Percentiles rank a stretch among this genome's conserved stretches.
Conservation (phyloP, 495 filamentous ascomycete genomes). For the Penicillium ochrochloron region DNA sequence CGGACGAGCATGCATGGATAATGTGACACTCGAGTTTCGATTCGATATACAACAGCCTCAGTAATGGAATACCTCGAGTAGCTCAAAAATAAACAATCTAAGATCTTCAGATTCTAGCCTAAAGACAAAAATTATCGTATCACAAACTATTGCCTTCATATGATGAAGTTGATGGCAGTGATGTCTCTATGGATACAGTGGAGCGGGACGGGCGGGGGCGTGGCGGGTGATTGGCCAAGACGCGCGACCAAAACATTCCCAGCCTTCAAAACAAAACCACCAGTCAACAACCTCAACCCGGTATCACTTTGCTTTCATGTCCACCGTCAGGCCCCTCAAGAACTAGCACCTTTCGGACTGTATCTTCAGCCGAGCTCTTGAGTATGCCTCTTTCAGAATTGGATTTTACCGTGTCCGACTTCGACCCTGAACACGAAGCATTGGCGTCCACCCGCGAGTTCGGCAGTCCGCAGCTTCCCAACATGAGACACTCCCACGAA, state of each 20-base stretch:
- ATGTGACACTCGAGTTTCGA: too few species aligned
- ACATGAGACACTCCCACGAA: conserved; percentile 34
- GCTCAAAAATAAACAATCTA: too few species aligned
- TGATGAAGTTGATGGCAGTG: background rate
- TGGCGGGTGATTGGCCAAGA: conserved; percentile 16
- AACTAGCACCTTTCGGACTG: background rate
- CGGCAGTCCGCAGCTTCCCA: conserved; percentile 45
- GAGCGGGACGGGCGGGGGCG: conserved; percentile 8
- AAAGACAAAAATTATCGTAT: background rate
- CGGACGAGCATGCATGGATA: too few species aligned
- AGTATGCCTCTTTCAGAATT: conserved; percentile 47
- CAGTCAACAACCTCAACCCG: conserved; percentile 6
- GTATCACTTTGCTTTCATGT: conserved; percentile 1
- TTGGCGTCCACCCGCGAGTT: conserved; percentile 54
- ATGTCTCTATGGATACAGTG: background rate
- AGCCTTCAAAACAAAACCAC: conserved; percentile 25
- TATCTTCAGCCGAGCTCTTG: conserved; percentile 9
- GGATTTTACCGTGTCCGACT: conserved; percentile 48
- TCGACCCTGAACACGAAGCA: conserved; percentile 58
- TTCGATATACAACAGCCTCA: too few species aligned
- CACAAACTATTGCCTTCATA: background rate
- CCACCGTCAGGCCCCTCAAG: background rate
- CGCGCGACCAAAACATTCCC: conserved; percentile 27
- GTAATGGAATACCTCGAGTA: too few species aligned
- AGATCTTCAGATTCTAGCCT: background rate